Base-by-base conservation (phyloP, 2,329 filamentous ascomycete genomes). In the Microascus cirrosus region DNA sequence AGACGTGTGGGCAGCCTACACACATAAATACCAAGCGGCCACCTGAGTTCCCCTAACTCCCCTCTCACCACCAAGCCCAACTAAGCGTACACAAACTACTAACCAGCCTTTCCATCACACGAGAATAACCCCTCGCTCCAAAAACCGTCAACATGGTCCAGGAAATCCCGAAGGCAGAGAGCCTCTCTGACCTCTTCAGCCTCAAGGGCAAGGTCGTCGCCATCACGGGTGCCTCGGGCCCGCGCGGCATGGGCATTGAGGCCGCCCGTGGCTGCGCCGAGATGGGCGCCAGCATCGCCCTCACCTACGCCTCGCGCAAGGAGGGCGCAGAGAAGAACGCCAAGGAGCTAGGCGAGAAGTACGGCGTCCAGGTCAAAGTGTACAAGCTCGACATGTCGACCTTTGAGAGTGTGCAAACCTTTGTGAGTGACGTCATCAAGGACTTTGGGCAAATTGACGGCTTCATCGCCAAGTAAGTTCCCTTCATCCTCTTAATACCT, bases 361-460 rank as follows among this genome's bases (percentile, higher is more conserved):
- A 87, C 65, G 85, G 85, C 54, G 80, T 90, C 64, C 84, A 86
- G 70, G 82, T 75, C 51, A 58, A 58, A 51, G 56, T 51, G 6
- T 58, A 58, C 36, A 54, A 58, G 51, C 56, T 58, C 34, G 36
- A 58, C 20, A 45, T 54, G 34, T 34, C 36, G 12, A 34, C 45
- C 13, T 54, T 25, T 25, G 56, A 54, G 68, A 71, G 77, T 11
- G 77, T 84, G 58, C 72, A 82, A 67, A 68, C 73, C 53, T 75
- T 82, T 62, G 73, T 84, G 59, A 73, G 74, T 59, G 82, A 90
- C 36, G 84, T 91, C 62, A 78, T 87, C 67, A 74, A 76, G 63
- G 88, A 92, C 67, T 92, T 91, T 68, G 84, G 85, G 65, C 82
- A 83, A 54, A 82, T 90, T 59, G 87, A 90, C 62, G 81, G 85